Conservation (phyloP, 139 green algal species). For the Chlamydomonas incerta region DNA sequence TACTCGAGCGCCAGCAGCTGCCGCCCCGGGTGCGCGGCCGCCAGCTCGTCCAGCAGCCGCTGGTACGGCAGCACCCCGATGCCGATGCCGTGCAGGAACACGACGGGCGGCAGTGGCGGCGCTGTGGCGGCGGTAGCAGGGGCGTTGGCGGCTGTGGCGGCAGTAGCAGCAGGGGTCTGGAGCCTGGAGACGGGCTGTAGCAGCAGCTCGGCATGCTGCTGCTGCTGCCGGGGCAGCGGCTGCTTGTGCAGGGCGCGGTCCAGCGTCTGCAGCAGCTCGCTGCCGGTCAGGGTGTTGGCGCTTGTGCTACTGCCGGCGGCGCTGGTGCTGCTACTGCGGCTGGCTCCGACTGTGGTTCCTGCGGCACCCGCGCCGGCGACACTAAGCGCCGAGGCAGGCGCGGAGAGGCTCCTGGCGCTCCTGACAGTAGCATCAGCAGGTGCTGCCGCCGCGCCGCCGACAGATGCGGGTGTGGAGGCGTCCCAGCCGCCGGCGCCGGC, state of each 20-base stretch:
- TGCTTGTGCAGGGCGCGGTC: not conserved
- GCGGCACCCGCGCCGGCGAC: too few species aligned
- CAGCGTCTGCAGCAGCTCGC: not conserved
- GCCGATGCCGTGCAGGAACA: constrained; percentile 43
- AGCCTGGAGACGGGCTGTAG: not conserved
- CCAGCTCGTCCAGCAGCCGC: constrained; percentile 30
- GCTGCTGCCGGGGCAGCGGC: not conserved
- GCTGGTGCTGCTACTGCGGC: not conserved
- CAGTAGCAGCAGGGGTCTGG: not conserved
- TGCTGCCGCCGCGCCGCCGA: not conserved
- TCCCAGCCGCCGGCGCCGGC: not conserved
- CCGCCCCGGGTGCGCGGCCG: not conserved
- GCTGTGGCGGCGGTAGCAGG: not conserved
- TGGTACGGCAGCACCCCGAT: constrained; percentile 43
- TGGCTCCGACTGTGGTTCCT: not conserved
- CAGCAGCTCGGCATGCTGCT: not conserved
- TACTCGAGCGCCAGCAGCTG: constrained; percentile 28
- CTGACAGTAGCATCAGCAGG: too few species aligned
- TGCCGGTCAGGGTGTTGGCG: too few species aligned
- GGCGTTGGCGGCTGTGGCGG: not conserved
- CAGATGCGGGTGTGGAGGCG: not conserved
- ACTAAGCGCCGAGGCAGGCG: too few species aligned
- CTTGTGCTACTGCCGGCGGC: too few species aligned
- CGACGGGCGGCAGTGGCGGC: not conserved
- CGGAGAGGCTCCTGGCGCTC: not conserved